Evolutionary conservation across 176 grass and related monocot species (phyloP).

Genomic region (Alloteropsis semialata): DNA sequence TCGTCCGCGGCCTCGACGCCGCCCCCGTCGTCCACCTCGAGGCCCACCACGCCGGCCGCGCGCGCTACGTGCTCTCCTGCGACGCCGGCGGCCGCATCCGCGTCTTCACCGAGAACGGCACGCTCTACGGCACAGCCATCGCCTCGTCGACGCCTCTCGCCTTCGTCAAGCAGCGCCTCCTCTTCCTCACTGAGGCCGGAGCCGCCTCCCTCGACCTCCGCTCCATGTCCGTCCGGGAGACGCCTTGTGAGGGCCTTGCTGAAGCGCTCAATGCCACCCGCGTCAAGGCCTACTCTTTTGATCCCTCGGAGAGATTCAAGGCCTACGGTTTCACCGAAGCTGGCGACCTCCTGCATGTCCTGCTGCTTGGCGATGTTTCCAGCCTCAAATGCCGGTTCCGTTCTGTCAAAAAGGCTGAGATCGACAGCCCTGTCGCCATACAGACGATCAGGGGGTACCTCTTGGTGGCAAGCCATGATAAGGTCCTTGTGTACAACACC

Average conservation of each 20-base stretch:
- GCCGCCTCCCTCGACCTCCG: constrained; percentile 82
- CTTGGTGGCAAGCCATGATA: constrained; percentile 70
- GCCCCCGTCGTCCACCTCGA: constrained; percentile 69
- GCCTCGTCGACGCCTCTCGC: constrained; percentile 67
- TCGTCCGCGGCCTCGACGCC: constrained; percentile 62
- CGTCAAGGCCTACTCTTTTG: constrained; percentile 76
- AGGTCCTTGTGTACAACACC: constrained; percentile 86
- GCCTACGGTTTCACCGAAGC: constrained; percentile 77
- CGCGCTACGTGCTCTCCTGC: constrained; percentile 74
- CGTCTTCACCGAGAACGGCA: constrained; percentile 94
- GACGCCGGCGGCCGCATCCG: constrained; percentile 70
- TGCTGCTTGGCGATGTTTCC: constrained; percentile 80
- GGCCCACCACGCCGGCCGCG: constrained; percentile 64
- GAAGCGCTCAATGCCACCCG: constrained; percentile 60
- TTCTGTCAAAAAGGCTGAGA: constrained; percentile 65
- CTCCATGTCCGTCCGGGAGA: constrained; percentile 80
- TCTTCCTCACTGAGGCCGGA: constrained; percentile 79
- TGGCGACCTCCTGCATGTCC: constrained; percentile 77
- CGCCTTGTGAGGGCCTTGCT: constrained; percentile 59
- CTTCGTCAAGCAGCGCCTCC: constrained; percentile 88
- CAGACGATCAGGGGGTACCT: constrained; percentile 86
- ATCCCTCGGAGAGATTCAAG: constrained; percentile 81
- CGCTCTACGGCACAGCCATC: constrained; percentile 87
- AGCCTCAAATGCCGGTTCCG: constrained; percentile 87
- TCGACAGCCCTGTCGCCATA: constrained; percentile 55